These are phyloP conservation scores for Stemphylium lycopersici DNA, from an alignment of 2,329 filamentous ascomycete species.

Conservation along the genomic window DNA sequence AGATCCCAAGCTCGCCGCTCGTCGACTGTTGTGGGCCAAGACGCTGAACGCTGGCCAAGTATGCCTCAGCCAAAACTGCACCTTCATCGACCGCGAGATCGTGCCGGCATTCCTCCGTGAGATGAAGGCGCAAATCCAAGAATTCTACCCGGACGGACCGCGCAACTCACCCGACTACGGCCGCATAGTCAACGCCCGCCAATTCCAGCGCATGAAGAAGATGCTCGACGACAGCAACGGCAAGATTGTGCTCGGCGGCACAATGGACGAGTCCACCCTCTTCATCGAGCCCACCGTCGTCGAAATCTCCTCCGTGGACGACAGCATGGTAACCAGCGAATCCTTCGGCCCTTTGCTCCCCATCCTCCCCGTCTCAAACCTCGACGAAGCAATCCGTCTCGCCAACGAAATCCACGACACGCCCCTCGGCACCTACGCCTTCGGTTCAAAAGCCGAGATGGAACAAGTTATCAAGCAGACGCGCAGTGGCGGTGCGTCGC, in stretches of 20 bases:
- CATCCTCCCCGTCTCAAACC: slow-evolving; percentile 74
- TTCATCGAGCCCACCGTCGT: slow-evolving; percentile 95
- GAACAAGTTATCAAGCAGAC: slow-evolving; percentile 63
- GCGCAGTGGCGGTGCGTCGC: slow-evolving; percentile 57
- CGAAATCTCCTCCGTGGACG: slow-evolving; percentile 75
- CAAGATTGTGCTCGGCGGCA: slow-evolving; percentile 85
- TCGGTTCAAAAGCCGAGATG: slow-evolving; percentile 80
- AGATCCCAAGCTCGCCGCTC: slow-evolving; percentile 78
- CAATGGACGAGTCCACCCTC: slow-evolving; percentile 76
- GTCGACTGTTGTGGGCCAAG: slow-evolving; percentile 89
- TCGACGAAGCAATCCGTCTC: slow-evolving; percentile 85
- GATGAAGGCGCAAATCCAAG: slow-evolving; percentile 71
- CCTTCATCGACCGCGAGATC: slow-evolving; percentile 78
- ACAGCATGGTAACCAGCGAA: slow-evolving; percentile 81
- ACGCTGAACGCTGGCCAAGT: slow-evolving; percentile 85
- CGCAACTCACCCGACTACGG: slow-evolving; percentile 78
- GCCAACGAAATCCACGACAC: slow-evolving; percentile 83
- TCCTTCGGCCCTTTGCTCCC: slow-evolving; percentile 93
- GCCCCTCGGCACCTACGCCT: slow-evolving; percentile 82
- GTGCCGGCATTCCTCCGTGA: slow-evolving; percentile 74
- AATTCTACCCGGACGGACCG: slow-evolving; percentile 84
- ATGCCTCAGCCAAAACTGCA: slow-evolving; percentile 92
- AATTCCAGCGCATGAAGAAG: slow-evolving; percentile 83
- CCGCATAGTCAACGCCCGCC: slow-evolving; percentile 78
- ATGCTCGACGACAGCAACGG: slow-evolving; percentile 87